Base-by-base conservation (phyloP, 805 yeast species). In the Wickerhamiella azymoides region DNA sequence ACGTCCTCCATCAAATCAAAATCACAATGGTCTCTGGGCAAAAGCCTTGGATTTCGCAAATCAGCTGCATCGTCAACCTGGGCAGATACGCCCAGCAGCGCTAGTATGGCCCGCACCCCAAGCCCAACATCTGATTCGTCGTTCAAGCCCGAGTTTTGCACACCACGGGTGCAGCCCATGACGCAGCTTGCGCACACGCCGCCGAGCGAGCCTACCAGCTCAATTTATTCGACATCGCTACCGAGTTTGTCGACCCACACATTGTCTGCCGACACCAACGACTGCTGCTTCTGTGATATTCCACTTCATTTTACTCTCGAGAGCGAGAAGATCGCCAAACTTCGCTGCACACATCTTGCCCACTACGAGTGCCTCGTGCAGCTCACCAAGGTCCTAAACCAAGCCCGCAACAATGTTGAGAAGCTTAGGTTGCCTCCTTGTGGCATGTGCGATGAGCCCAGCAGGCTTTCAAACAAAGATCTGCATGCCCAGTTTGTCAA, bases 211-310 rank as follows among this genome's bases (percentile, higher is more conserved):
- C 33, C 33, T 14, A 13, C 7, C 30, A 7, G 24, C 24, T 21
- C 24, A 21, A 21, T 27, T 6, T 30, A n/a, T 30, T 13, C 33
- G 11, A 6, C 16, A 2, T n/a, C 33, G 9, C 14, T 10, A 3
- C n/a, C 33, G 5, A 30, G 16, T 30, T n/a, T 30, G 16, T 13
- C n/a, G 5, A 11, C 33, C 3, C 16, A 11, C 16, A n/a, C 9
- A 5, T 30, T n/a, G 16, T 7, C 33, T 10, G 14, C 9, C 5
- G 33, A 30, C 16, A 13, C 16, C 14, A 13, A n/a, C 7, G 44
- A 41, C n/a, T 41, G 44, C 18, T 41, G 44, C 26, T 41, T 32
- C 25, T 41, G 44, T 10, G 44, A 41, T 13, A 41, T 41, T 14
- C 44, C 44, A 2, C 33, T 41, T 2, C 28, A n/a, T 11, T 41